Base-by-base conservation (phyloP, 73 alveolate genomes). In the Uronychia binucleata region DNA sequence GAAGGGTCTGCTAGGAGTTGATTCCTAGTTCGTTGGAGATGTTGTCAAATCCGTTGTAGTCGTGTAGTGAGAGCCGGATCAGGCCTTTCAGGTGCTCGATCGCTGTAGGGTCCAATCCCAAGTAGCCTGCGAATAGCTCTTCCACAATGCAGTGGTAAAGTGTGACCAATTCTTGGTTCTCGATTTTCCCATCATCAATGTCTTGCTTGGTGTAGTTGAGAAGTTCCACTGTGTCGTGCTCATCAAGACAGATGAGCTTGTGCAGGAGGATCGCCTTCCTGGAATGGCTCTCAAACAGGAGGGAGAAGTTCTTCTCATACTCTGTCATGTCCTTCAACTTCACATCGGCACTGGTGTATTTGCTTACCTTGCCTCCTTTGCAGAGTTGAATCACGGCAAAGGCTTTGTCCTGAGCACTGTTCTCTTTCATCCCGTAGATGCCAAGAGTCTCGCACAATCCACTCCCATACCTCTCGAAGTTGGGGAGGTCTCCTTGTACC, bases 381-480 rank as follows among this genome's bases (percentile, higher is more conserved):
- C 81, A 75, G 5, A 75, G 27, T 26, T 28, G 25, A 75, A 28
- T 32, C 8, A 75, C n/a, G 27, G 28, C 32, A 30, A 75, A 75
- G 46, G 32, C 81, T 30, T 75, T 75, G 27, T 75, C 81, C 28
- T 8, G 5, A 30, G 81, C 81, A 75, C 81, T 75, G 57, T 28
- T 30, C 30, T 75, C 81, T 30, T 75, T 75, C 46, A 30, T 75
- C 25, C 81, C 81, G 27, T 8, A 8, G 8, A 75, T 75, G 1
- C 81, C 81, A 30, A 75, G 81, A 1, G 81, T 26, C 8, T 75
- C 81, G 30, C 46, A 28, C 5, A 75, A 30, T 5, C 81, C 81
- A 26, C 57, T 26, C 5, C 81, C 81, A 75, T 75, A 75, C 32
- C 81, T 26, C 81, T 75, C 81, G 5, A 75, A 75, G 58, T 75